These are phyloP conservation scores for Xylaria telfairii DNA, from an alignment of 495 filamentous ascomycete species.

Conservation along the genomic window DNA sequence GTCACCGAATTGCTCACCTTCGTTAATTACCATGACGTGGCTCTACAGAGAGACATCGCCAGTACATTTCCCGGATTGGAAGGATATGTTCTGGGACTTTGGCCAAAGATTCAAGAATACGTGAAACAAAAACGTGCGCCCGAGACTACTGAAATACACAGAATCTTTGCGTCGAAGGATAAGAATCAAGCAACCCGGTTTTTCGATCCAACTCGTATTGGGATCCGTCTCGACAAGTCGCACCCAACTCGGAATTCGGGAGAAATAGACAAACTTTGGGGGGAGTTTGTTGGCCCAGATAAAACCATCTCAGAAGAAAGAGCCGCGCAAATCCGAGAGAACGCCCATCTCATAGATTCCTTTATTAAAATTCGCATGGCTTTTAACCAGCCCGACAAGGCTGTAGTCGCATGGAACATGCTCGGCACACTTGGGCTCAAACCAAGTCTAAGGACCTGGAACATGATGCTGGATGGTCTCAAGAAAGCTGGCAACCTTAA, in stretches of 20 bases:
- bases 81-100: slow-evolving; percentile 31
- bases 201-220: slow-evolving; percentile 16
- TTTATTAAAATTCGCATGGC: slow-evolving; percentile 61
- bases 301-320: slow-evolving; percentile 30
- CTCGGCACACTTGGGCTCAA: slow-evolving; percentile 57
- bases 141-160: slow-evolving; percentile 26
- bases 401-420: slow-evolving; percentile 64
- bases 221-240: slow-evolving; percentile 15
- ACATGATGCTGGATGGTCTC: slow-evolving; percentile 67
- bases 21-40: slow-evolving; percentile 21
- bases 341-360: slow-evolving; percentile 55
- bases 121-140: slow-evolving; percentile 17
- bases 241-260: slow-evolving; percentile 4
- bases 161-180: neutral
- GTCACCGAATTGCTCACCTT: slow-evolving; percentile 32
- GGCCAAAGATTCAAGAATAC: slow-evolving; percentile 30
- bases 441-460: slow-evolving; percentile 65
- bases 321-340: slow-evolving; percentile 29
- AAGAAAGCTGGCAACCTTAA: slow-evolving; percentile 50
- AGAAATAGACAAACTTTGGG: slow-evolving; percentile 39
- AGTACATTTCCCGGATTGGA: slow-evolving; percentile 27
- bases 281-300: slow-evolving; percentile 39
- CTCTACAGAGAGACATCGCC: slow-evolving; percentile 15
- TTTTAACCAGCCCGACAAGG: slow-evolving; percentile 51
- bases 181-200: slow-evolving; percentile 21